Evolutionary conservation across 148 eudicot species (phyloP).

Genomic region (Rhododendron simsii): DNA sequence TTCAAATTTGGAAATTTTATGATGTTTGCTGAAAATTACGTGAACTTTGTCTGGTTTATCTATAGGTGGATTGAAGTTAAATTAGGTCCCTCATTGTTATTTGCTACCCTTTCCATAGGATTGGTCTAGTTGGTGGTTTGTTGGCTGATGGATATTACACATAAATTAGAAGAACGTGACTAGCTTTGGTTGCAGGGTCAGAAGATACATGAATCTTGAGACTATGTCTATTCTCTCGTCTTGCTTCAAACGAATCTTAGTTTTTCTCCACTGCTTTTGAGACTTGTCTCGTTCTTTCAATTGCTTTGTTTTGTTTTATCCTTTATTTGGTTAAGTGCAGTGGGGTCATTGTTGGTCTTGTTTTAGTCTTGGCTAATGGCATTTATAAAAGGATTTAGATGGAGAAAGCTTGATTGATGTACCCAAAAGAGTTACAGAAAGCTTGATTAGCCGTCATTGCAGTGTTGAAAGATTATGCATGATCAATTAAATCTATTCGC

Average conservation of each 20-base stretch:
- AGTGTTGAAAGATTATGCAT: neutral
- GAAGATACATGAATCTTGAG: neutral
- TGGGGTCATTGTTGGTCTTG: neutral
- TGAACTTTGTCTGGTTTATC: neutral
- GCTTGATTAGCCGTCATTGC: neutral
- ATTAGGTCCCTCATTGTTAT: neutral
- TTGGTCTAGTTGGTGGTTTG: neutral
- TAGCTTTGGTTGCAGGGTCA: neutral
- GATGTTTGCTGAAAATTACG: neutral
- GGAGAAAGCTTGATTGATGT: neutral
- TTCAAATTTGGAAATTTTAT: neutral
- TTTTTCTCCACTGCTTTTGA: neutral
- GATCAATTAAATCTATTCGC: neutral
- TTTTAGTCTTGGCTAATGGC: neutral
- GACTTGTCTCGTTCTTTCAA: neutral
- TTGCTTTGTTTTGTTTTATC: neutral
- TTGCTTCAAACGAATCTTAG: neutral
- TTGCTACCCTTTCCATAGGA: neutral
- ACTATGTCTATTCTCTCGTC: neutral
- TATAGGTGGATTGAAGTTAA: neutral
- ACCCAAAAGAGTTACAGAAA: neutral
- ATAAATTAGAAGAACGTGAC: neutral
- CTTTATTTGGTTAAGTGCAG: neutral
- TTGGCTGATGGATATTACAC: neutral
- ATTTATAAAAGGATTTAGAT: neutral